Conservation (phyloP, 2,329 filamentous ascomycete species). For the Fusarium succisae region DNA sequence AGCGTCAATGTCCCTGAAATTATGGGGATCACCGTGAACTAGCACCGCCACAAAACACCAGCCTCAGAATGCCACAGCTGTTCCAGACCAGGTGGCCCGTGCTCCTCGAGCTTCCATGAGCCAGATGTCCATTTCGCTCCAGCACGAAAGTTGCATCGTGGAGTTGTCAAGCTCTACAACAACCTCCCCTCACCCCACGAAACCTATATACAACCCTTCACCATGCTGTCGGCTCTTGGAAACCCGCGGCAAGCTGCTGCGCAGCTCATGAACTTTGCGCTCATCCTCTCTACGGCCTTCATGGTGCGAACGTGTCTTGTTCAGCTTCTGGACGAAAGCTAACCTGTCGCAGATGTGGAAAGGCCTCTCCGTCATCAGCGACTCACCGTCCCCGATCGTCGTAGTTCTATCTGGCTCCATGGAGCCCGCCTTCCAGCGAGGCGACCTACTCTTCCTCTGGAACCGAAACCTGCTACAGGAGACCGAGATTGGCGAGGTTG, state of each 20-base stretch:
- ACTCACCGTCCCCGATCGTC: slow-evolving; percentile 81
- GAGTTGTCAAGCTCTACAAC: slow-evolving; percentile 28
- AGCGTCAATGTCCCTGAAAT: slow-evolving; percentile 25
- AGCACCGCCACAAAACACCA: slow-evolving; percentile 13
- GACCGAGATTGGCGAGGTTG: slow-evolving; percentile 66
- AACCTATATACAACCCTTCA: neutral
- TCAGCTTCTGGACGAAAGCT: neutral
- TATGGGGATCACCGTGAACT: neutral
- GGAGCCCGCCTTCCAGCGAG: slow-evolving; percentile 84
- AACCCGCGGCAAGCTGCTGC: slow-evolving; percentile 83
- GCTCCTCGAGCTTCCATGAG: slow-evolving; percentile 29
- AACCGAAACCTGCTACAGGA: slow-evolving; percentile 71
- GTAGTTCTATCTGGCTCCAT: slow-evolving; percentile 86
- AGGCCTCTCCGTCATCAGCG: slow-evolving; percentile 79
- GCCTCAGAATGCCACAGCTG: slow-evolving; percentile 28
- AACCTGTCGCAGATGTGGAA: slow-evolving; percentile 75
- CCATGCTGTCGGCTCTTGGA: slow-evolving; percentile 74
- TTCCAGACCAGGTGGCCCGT: slow-evolving; percentile 16
- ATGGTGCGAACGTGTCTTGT: slow-evolving; percentile 64
- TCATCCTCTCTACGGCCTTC: slow-evolving; percentile 90
- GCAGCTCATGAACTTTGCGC: slow-evolving; percentile 88
- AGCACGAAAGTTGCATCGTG: slow-evolving; percentile 28
- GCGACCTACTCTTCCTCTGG: slow-evolving; percentile 80
- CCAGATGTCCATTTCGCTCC: slow-evolving; percentile 36
- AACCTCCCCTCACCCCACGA: neutral